These are phyloP conservation scores for Ceratocystis harringtonii DNA, from an alignment of 2,329 filamentous ascomycete species.

Conservation along the genomic window DNA sequence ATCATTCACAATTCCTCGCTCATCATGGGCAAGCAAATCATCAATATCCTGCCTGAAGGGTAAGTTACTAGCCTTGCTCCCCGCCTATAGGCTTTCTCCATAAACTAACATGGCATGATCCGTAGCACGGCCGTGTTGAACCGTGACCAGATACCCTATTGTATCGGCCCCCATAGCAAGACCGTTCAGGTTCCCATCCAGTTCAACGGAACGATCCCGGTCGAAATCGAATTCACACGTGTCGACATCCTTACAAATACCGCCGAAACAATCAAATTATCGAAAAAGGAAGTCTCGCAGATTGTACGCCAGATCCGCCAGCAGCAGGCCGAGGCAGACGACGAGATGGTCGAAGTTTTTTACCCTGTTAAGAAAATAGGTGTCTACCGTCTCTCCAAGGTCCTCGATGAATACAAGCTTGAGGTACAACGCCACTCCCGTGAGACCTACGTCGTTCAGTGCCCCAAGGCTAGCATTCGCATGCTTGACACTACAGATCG, in stretches of 20 bases:
- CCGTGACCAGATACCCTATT: constrained; percentile 65
- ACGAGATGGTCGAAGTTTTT: constrained; percentile 50
- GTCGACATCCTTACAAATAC: constrained; percentile 67
- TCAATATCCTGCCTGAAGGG: constrained; percentile 94
- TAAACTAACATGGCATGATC: background rate
- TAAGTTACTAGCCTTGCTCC: constrained; percentile 23
- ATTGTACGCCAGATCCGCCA: constrained; percentile 55
- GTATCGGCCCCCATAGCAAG: constrained; percentile 50
- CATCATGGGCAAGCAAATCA: constrained; percentile 91
- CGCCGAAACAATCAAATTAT: constrained; percentile 67
- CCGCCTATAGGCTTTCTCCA: constrained; percentile 21
- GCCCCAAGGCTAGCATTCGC: constrained; percentile 64
- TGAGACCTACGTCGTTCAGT: constrained; percentile 72
- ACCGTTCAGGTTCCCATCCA: constrained; percentile 62
- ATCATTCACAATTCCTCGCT: constrained; percentile 86
- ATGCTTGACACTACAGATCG: constrained; percentile 47
- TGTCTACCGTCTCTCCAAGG: constrained; percentile 68
- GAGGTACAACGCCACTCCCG: constrained; percentile 66
- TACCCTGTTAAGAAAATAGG: constrained; percentile 73
- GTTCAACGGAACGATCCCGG: constrained; percentile 85
- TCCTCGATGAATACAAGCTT: constrained; percentile 85
- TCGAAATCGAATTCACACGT: constrained; percentile 75
- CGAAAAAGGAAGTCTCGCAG: constrained; percentile 56
- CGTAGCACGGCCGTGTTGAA: constrained; percentile 70
- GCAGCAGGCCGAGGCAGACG: constrained; percentile 47